phyloP scores from a whole-genome alignment of 2,329 filamentous ascomycete genomes.

The Intubia oerlemansii region DNA sequence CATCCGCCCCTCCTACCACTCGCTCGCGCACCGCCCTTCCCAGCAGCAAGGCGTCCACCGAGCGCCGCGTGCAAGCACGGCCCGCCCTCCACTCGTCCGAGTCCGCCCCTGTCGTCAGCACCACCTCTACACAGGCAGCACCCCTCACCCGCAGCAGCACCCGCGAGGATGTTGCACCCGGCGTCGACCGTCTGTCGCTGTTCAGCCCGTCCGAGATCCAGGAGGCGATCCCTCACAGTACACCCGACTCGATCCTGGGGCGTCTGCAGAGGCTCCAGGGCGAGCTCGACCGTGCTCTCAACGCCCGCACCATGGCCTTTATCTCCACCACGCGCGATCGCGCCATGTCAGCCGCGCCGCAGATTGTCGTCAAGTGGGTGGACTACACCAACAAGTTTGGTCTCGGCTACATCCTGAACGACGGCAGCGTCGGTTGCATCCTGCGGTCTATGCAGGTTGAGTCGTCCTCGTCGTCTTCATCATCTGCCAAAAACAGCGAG shows the following conservation, averaged over 20 bases:
- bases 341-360: slow-evolving; percentile 36
- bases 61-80: too few species aligned
- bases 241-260: slow-evolving; percentile 34
- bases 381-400: slow-evolving; percentile 80
- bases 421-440: slow-evolving; percentile 59
- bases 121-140: not conserved
- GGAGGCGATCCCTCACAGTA: slow-evolving; percentile 26
- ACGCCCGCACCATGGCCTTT: slow-evolving; percentile 40
- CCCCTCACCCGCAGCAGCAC: not conserved
- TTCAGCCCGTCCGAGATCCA: slow-evolving; percentile 34
- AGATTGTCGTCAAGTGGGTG: slow-evolving; percentile 61
- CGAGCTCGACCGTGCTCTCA: slow-evolving; percentile 40
- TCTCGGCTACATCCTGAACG: slow-evolving; percentile 63
- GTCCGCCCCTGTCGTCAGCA: not conserved
- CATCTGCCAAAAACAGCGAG: slow-evolving; percentile 15
- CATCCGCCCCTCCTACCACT: not conserved
- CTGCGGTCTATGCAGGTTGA: slow-evolving; percentile 27
- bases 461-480: slow-evolving; percentile 2
- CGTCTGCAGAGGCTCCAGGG: slow-evolving; percentile 33
- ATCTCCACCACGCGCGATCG: slow-evolving; percentile 29
- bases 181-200: slow-evolving; percentile 19
- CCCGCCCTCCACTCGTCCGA: too few species aligned
- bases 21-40: slow-evolving; percentile 6
- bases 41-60: slow-evolving; percentile 4
- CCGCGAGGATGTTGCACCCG: not conserved